Base-by-base conservation (phyloP, 768 basidiomycete species). In the Amanita polypyramis region DNA sequence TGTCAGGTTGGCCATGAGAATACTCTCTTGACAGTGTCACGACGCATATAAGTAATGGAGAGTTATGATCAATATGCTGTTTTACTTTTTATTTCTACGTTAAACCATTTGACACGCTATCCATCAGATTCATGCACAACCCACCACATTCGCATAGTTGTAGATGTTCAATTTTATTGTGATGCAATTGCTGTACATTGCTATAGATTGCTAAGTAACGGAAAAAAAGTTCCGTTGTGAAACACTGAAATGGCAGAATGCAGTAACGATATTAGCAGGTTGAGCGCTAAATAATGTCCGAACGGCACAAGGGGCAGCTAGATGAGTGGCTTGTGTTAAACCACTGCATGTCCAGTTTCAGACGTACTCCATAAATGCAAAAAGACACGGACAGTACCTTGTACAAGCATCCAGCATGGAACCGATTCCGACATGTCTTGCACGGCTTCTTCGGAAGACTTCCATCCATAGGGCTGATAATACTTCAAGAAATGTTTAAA, bases 361-460 rank as follows among this genome's bases (percentile, higher is more conserved):
- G n/a, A 11, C n/a, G 21, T 54, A 43, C 14, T 11, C 21, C 11
- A 1, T 4, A 30, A n/a, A 19, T 3, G 25, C 39, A 32, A 17
- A 17, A 8, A 9, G 10, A 6, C 1, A 45, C 34, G 14, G 50
- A 42, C 37, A 49, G 42, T 40, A 80, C 88, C 72, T 95, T 94
- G 70, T 85, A 96, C 53, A 97, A 64, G 67, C 94, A 97, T 17
- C 77, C 81, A 0, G 90, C 82, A 60, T 96, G 94, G 75, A 95
- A 97, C 35, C 85, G 73, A 61, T 96, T 96, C 65, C 87, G 90
- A 66, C 94, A 96, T 1, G 92, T 96, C 64, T 79, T 84, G 68
- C 95, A 99, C 1, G 89, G 82, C 58, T 93, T 94, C 56, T 79
- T 79, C 0, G 96, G 95, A 11, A 98, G 70, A 43, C 76, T 82